Evolutionary conservation across 768 basidiomycete species (phyloP).

Genomic region (Leccinellum luteum): DNA sequence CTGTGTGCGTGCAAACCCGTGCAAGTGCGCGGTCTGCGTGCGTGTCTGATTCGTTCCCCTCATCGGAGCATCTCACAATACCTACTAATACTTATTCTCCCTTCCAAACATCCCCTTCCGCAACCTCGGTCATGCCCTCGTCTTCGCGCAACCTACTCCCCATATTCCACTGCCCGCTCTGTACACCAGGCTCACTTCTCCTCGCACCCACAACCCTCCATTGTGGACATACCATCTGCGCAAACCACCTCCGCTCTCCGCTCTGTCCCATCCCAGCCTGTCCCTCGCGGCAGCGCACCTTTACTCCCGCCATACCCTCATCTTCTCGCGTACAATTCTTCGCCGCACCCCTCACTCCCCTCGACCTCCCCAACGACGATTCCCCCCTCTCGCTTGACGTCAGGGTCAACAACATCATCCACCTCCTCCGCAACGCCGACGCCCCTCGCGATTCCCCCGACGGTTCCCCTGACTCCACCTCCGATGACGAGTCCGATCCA

Average conservation of each 20-base stretch:
- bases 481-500: slow-evolving; percentile 28
- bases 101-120: background rate
- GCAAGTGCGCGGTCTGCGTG: slow-evolving; percentile 13
- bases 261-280: slow-evolving; percentile 39
- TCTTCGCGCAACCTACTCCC: slow-evolving; percentile 31
- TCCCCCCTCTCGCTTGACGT: slow-evolving; percentile 42
- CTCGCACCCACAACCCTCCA: slow-evolving; percentile 54
- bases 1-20: background rate
- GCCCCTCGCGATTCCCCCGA: slow-evolving; percentile 8
- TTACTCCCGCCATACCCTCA: slow-evolving; percentile 40
- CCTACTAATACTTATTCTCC: slow-evolving; percentile 9
- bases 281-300: slow-evolving; percentile 12
- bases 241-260: slow-evolving; percentile 42
- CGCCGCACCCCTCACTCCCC: slow-evolving; percentile 33
- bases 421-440: slow-evolving; percentile 35
- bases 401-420: slow-evolving; percentile 53
- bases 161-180: slow-evolving; percentile 56
- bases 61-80: slow-evolving; percentile 7
- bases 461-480: slow-evolving; percentile 18
- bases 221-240: slow-evolving; percentile 85
- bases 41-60: slow-evolving; percentile 21
- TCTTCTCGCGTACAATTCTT: slow-evolving; percentile 35
- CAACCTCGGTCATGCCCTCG: slow-evolving; percentile 17
- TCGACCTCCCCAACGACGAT: background rate
- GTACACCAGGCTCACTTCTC: slow-evolving; percentile 38